Percentiles rank a stretch among this genome's conserved stretches.
These are phyloP conservation scores for Heliocybe sulcata DNA, from an alignment of 1,284 basidiomycete species.

Conservation along the genomic window DNA sequence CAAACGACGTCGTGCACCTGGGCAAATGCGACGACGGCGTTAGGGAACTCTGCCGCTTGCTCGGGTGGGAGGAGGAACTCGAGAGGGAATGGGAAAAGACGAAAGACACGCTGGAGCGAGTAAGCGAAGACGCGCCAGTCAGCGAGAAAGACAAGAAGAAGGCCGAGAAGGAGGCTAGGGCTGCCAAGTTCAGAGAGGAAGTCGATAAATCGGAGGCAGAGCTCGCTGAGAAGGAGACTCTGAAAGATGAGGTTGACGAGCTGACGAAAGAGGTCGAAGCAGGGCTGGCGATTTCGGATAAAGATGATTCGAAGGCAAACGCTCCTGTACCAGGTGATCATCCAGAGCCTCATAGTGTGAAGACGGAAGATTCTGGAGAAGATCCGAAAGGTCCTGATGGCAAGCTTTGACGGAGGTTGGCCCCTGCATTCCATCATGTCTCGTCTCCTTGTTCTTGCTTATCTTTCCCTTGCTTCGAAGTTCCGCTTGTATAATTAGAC, in stretches of 20 bases:
- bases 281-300: conserved; percentile 13
- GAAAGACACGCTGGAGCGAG: conserved; percentile 9
- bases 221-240: conserved; percentile 5
- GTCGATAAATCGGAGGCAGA: conserved; percentile 10
- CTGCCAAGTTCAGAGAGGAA: conserved; percentile 5
- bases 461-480: background rate
- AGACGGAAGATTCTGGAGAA: background rate
- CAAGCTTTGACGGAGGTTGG: background rate
- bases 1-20: conserved; percentile 54
- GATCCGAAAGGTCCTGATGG: background rate
- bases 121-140: conserved; percentile 7
- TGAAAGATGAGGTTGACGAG: conserved; percentile 24
- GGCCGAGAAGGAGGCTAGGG: background rate
- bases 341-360: background rate
- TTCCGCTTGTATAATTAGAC: background rate
- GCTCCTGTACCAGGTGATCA: background rate
- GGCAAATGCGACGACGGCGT: conserved; percentile 67
- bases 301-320: background rate
- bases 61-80: conserved; percentile 70
- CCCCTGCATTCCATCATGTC: background rate
- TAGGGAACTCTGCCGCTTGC: conserved; percentile 44
- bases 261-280: conserved; percentile 24
- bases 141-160: conserved; percentile 16
- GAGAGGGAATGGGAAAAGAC: conserved; percentile 50
- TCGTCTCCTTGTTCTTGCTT: background rate